Base-by-base conservation (phyloP, 2,329 filamentous ascomycete genomes). In the Teratosphaeria pseudoeucalypti region DNA sequence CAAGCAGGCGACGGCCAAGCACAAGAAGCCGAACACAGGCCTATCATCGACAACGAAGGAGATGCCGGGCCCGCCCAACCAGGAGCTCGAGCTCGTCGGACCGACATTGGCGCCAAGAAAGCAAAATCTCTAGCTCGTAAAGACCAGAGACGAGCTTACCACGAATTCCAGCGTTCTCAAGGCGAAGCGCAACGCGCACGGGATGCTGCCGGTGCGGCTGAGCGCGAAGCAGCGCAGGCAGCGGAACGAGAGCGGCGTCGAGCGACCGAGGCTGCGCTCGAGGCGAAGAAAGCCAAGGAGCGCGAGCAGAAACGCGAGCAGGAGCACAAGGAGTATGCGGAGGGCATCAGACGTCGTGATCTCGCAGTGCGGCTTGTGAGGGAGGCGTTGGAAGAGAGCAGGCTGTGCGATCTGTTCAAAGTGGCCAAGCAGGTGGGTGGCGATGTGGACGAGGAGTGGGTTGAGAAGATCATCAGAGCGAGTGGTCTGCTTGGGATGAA, bases 101-200 rank as follows among this genome's bases (percentile, higher is more conserved):
- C 67, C 55, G 67, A 68, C 54, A 71, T 80, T 26, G 78, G 78
- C 58, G 75, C 77, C 11, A 80, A 80, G 63, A 80, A 80, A 64
- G 77, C 77, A 1, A 78, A 77, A 58, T 76, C 76, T 2, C 70
- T 80, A 7, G 77, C 77, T 0, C 73, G 76, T 19, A 72, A 72
- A 58, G 77, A 80, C 60, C 72, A 74, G 57, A 67, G 71, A 10
- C 64, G 74, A 26, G 74, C 74, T 4, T 81, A 81, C 66, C 73
- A 80, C 65, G 79, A 81, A 63, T 81, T 80, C 64, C 70, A 76
- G 61, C 71, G 77, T 1, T 73, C 75, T 14, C 77, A 79, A 68
- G 77, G 76, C 4, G 78, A 80, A 52, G 71, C 75, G 23, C 74
- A 78, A 23, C 71, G 77, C 0, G 69, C 74, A 1, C 68, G 68